These are phyloP conservation scores for Verticillium nubilum DNA, from an alignment of 2,329 filamentous ascomycete genomes.

Conservation along the genomic window DNA sequence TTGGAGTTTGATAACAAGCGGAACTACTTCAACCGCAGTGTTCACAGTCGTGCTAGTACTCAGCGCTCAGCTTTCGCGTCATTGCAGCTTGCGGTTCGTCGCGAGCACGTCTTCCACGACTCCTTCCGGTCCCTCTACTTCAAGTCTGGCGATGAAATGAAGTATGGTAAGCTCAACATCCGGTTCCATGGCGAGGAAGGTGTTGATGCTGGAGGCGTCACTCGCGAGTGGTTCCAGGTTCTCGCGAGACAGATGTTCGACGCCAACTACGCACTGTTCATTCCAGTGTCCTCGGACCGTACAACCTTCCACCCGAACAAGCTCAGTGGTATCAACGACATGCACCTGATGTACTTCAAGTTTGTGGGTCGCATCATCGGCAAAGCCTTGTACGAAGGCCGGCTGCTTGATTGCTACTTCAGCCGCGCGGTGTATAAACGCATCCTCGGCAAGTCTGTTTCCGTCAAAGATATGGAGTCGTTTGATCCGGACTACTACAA, in stretches of 20 bases:
- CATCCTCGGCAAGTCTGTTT: slow-evolving; percentile 90
- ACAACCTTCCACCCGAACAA: slow-evolving; percentile 99
- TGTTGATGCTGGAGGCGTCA: slow-evolving; percentile 95
- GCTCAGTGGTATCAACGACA: slow-evolving; percentile 86
- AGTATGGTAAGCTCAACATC: slow-evolving; percentile 97
- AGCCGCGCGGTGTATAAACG: slow-evolving; percentile 98
- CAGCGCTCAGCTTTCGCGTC: slow-evolving; percentile 67
- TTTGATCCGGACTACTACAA: slow-evolving; percentile 99
- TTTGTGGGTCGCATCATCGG: slow-evolving; percentile 98
- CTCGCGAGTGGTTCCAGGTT: slow-evolving; percentile 98
- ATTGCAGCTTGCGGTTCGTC: slow-evolving; percentile 82
- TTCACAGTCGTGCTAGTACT: slow-evolving; percentile 64
- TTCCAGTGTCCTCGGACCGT: slow-evolving; percentile 90
- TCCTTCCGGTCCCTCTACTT: slow-evolving; percentile 98
- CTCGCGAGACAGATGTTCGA: slow-evolving; percentile 98
- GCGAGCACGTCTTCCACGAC: slow-evolving; percentile 95
- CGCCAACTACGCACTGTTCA: slow-evolving; percentile 93
- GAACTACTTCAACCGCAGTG: slow-evolving; percentile 94
- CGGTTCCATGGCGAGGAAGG: slow-evolving; percentile 97
- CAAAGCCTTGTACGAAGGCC: slow-evolving; percentile 93
- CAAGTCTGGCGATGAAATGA: slow-evolving; percentile 95
- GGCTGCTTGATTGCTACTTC: slow-evolving; percentile 96
- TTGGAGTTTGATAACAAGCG: slow-evolving; percentile 99
- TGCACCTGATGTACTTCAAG: slow-evolving; percentile 98
- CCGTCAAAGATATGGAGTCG: slow-evolving; percentile 98